Percentiles rank a stretch among this genome's conserved stretches.
These are phyloP conservation scores for Anisodus acutangulus DNA, from an alignment of 257 asterid genomes.

Conservation along the genomic window DNA sequence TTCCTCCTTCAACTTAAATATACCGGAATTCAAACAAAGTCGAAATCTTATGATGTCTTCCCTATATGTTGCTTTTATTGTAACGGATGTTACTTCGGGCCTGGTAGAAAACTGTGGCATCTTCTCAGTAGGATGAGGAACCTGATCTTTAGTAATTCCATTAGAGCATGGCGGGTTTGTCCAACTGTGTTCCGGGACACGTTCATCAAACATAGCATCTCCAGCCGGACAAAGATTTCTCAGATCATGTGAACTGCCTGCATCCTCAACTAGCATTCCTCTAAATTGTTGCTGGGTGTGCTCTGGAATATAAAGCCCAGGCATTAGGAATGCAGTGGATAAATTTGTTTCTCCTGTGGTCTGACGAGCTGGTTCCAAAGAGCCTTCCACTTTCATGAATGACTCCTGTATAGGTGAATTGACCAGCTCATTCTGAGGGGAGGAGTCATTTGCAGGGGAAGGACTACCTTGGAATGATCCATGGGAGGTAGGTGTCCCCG, in stretches of 20 bases:
- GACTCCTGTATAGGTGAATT: conserved; percentile 55
- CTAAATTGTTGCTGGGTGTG: conserved; percentile 54
- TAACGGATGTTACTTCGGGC: conserved; percentile 63
- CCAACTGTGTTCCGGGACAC: conserved; percentile 61
- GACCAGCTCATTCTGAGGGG: conserved; percentile 52
- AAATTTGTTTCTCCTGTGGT: conserved; percentile 50
- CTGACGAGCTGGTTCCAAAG: conserved; percentile 41
- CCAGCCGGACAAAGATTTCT: conserved; percentile 59
- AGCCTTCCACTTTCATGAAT: conserved; percentile 34
- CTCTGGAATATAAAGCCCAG: conserved; percentile 40
- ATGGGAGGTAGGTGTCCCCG: conserved; percentile 79
- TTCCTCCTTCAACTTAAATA: conserved; percentile 66
- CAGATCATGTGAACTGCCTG: conserved; percentile 84
- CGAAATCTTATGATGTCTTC: conserved; percentile 86
- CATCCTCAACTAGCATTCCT: conserved; percentile 74
- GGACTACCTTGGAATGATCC: conserved; percentile 81
- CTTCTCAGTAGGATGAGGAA: conserved; percentile 45
- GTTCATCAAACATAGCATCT: conserved; percentile 56
- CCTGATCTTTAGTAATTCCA: conserved; percentile 44
- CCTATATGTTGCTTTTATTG: conserved; percentile 73
- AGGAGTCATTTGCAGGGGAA: conserved; percentile 46
- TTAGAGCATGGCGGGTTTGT: conserved; percentile 45
- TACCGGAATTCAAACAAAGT: conserved; percentile 53
- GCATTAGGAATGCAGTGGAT: conserved; percentile 54
- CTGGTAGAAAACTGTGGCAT: conserved; percentile 44